Evolutionary conservation across 1,139 yeast genomes (phyloP).

Genomic region (Maudiozyma humilis): DNA sequence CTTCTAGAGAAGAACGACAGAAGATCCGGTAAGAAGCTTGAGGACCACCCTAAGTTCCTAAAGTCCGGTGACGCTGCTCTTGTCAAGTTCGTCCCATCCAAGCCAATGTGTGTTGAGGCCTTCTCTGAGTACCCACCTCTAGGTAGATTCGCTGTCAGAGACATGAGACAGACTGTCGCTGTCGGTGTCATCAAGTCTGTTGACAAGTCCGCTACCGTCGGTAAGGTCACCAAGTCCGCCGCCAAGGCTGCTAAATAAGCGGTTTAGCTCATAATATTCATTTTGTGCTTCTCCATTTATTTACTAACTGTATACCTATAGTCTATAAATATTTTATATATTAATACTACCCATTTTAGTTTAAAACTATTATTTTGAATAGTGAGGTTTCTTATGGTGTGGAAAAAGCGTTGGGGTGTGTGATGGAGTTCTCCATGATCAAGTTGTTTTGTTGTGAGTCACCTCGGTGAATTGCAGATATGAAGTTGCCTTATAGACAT

Average conservation of each 20-base stretch:
- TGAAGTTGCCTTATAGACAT: background rate
- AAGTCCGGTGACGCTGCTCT: constrained; percentile 93
- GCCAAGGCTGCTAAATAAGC: constrained; percentile 94
- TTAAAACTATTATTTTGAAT: background rate
- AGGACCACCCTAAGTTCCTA: constrained; percentile 77
- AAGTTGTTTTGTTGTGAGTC: background rate
- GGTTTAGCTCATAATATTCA: constrained; percentile 24
- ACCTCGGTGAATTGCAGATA: background rate
- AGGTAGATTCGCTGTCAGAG: constrained; percentile 99
- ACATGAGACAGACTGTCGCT: constrained; percentile 99
- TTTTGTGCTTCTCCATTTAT: background rate
- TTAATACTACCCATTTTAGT: constrained; percentile 5
- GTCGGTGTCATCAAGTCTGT: constrained; percentile 99
- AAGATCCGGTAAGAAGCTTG: constrained; percentile 84
- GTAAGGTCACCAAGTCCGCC: constrained; percentile 99
- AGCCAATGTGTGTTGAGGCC: constrained; percentile 97
- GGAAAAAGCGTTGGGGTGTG: no score
- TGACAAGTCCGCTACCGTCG: constrained; percentile 79
- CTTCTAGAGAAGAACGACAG: constrained; percentile 86
- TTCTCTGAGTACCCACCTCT: constrained; percentile 97
- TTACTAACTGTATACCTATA: constrained; percentile 2
- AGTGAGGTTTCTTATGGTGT: no score
- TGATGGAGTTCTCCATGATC: no score
- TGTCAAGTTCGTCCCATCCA: constrained; percentile 84
- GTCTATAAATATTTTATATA: constrained; percentile 5